Evolutionary conservation across 345 rosid genomes (phyloP), one percentile per base, ranked within the genome.

Genomic region (Anacardium occidentale): DNA sequence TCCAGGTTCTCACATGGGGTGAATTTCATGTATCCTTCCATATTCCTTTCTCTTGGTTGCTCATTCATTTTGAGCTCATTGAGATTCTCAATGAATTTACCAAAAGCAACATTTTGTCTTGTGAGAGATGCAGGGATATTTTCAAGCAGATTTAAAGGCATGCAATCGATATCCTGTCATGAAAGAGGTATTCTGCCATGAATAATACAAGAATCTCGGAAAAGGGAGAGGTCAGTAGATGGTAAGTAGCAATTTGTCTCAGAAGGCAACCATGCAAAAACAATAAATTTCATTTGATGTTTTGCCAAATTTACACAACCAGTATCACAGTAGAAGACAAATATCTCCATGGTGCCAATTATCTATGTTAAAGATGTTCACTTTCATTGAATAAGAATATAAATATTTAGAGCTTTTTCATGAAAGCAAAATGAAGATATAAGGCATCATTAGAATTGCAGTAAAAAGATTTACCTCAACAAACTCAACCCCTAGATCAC

Each of bases 131-230:
- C 86, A 44, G 94, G 97, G 87, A 89, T 74, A 73, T 87, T 91
- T 79, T 89, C 94, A 75, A 73, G 45, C 5, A 82, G 88, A 81
- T 87, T 86, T 75, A 78, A 75, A 57, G 97, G 94, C 97, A 91
- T 89, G 87, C 94, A 91, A 80, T 91, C 88, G 67, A 83, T 83
- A 81, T 91, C 97, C 97, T 91, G 83, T 83, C 84, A 71, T 64
- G 77, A 63, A 81, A 76, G 70, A 58, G 53, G 63, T 53, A 67
- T 59, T 18, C 62, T 22, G 29, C 12, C 58, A 53, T 77, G 60
- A 65, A 32, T 34, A 34, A 55, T 1, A 21, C 3, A 55, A 40
- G 25, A 50, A n/a, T 2, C 21, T 32, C 51, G 21, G 61, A 54
- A 55, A 37, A 61, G 64, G 22, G 10, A 29, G 18, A 55, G 9